A percentile compares a stretch with the other conserved stretches of the same genome.
Conservation (phyloP, 2,329 filamentous ascomycete genomes). For the Pseudogymnoascus sp. region DNA sequence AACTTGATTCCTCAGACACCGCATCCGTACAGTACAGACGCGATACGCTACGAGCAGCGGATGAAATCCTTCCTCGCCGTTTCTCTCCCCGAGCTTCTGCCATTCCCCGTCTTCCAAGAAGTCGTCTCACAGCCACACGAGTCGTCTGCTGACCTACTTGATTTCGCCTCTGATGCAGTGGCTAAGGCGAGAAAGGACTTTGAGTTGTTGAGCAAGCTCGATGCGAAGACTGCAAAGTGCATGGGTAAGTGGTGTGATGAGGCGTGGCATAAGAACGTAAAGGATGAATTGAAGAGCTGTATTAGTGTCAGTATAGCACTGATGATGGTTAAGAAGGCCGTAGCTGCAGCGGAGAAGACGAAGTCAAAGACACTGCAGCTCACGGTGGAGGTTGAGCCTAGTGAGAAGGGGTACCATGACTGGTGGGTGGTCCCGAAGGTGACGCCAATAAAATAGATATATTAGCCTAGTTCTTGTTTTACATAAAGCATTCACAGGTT, state of each 20-base stretch:
- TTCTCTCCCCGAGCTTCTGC: conserved; percentile 48
- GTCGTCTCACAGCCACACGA: conserved; percentile 36
- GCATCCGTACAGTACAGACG: conserved; percentile 47
- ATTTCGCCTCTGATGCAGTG: conserved; percentile 27
- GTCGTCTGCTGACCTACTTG: conserved; percentile 25
- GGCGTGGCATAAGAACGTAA: conserved; percentile 52
- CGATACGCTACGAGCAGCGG: conserved; percentile 55
- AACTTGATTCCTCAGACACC: conserved; percentile 31
- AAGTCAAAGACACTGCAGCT: conserved; percentile 26
- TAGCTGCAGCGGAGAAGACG: conserved; percentile 31
- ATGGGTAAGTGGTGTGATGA: conserved; percentile 42
- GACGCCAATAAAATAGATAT: conserved; percentile 7
- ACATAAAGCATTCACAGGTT: neutral
- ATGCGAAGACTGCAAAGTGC: conserved; percentile 44
- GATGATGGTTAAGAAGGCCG: conserved; percentile 47
- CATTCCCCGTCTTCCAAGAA: conserved; percentile 43
- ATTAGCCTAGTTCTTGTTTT: neutral
- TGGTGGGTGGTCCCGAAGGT: conserved; percentile 55
- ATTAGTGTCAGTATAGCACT: conserved; percentile 62
- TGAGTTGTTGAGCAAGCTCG: conserved; percentile 46
- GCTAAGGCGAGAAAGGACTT: conserved; percentile 41
- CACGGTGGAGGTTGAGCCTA: conserved; percentile 43
- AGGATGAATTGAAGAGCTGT: conserved; percentile 57
- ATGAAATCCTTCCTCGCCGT: conserved; percentile 62
- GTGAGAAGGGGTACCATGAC: conserved; percentile 50